These are phyloP conservation scores for Leishmania aethiopica DNA, from an alignment of 208 protist genomes.

Conservation along the genomic window DNA sequence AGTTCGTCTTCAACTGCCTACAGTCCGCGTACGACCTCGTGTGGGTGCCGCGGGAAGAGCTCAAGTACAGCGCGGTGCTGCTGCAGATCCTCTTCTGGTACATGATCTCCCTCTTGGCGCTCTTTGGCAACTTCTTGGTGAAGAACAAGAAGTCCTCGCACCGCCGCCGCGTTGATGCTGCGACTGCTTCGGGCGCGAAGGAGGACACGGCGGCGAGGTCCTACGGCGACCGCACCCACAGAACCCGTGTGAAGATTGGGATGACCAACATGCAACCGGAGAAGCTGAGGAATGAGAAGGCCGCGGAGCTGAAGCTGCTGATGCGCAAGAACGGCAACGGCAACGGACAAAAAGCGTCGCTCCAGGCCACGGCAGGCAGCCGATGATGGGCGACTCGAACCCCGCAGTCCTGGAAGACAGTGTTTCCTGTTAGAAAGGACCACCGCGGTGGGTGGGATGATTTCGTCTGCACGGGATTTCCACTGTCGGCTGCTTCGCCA, in stretches of 20 bases:
- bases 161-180: constrained; percentile 5
- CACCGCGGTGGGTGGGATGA: neutral
- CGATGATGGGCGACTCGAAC: constrained; percentile 3
- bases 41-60: constrained; percentile 42
- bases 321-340: constrained; percentile 7
- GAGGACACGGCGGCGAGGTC: neutral
- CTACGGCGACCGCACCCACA: neutral
- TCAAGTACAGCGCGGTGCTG: constrained; percentile 56
- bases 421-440: neutral
- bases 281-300: neutral
- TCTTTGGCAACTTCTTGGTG: constrained; percentile 79
- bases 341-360: neutral
- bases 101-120: constrained; percentile 73
- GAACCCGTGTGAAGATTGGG: constrained; percentile 10
- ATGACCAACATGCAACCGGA: constrained; percentile 15
- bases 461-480: neutral
- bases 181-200: neutral
- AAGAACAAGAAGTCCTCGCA: constrained; percentile 37
- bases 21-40: constrained; percentile 75
- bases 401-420: neutral
- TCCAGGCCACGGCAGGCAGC: neutral
- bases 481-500: neutral
- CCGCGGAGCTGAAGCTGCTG: neutral
- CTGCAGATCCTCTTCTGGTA: constrained; percentile 74
- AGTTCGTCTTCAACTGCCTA: constrained; percentile 73